phyloP scores from a whole-genome alignment of 257 asterid species.

The Linderniella brevidens region DNA sequence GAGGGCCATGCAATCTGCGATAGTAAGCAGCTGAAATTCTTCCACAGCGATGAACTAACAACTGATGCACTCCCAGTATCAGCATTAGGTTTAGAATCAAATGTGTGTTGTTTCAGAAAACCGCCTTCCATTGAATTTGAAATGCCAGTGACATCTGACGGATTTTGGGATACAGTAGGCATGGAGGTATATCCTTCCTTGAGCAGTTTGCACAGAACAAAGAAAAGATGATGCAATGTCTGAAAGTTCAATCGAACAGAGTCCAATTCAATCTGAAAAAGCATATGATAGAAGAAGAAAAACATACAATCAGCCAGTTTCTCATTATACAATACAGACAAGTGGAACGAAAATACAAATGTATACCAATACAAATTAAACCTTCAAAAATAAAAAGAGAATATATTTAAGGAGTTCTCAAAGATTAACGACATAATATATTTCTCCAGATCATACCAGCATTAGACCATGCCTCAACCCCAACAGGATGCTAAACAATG shows the following conservation, averaged over 20 bases:
- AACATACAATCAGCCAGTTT: slow-evolving; percentile 4
- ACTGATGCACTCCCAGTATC: slow-evolving; percentile 18
- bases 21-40: slow-evolving; percentile 47
- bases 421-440: slow-evolving; percentile 8
- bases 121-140: slow-evolving; percentile 63
- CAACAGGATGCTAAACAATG: slow-evolving; percentile 44
- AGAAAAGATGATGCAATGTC: slow-evolving; percentile 77
- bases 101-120: slow-evolving; percentile 51
- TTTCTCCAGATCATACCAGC: slow-evolving; percentile 38
- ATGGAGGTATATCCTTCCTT: slow-evolving; percentile 58
- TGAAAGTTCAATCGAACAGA: slow-evolving; percentile 54
- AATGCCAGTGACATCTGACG: slow-evolving; percentile 20
- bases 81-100: slow-evolving; percentile 23
- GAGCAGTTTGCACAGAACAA: slow-evolving; percentile 68
- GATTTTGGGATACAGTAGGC: slow-evolving; percentile 14
- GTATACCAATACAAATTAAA: too few relatives aligned
- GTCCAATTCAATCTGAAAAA: slow-evolving; percentile 67
- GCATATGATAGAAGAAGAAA: slow-evolving; percentile 9
- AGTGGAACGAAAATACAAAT: too few relatives aligned
- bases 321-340: background rate
- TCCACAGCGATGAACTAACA: slow-evolving; percentile 40
- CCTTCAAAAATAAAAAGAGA: background rate
- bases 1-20: slow-evolving; percentile 71
- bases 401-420: slow-evolving; percentile 4
- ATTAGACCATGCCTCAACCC: slow-evolving; percentile 80